Evolutionary conservation across 164 flowering plant species (phyloP).

Genomic region (Magnolia kwangsiensis): DNA sequence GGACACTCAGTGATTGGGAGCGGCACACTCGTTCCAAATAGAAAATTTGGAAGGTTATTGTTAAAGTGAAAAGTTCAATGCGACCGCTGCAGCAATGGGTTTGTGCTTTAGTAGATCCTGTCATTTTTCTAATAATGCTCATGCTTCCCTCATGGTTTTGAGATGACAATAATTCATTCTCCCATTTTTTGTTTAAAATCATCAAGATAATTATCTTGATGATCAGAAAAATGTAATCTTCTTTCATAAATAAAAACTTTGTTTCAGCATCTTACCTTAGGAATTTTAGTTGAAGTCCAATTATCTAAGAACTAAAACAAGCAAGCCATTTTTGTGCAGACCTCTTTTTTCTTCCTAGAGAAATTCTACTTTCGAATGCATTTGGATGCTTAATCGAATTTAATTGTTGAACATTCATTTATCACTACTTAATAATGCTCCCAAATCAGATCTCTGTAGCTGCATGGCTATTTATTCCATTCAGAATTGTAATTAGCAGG

Average conservation of each 20-base stretch:
- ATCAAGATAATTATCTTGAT: not conserved
- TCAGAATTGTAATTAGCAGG: no score
- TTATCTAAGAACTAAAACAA: no score
- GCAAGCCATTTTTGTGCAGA: no score
- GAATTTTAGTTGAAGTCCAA: no score
- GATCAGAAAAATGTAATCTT: not conserved
- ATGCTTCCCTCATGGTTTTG: not conserved
- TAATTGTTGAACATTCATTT: no score
- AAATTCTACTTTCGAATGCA: no score
- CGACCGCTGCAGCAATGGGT: conserved; percentile 91
- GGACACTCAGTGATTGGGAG: conserved; percentile 88
- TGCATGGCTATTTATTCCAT: no score
- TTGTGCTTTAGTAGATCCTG: conserved; percentile 31
- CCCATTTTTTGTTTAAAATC: not conserved
- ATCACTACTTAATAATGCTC: no score
- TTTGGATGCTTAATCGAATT: no score
- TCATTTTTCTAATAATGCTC: conserved; percentile 1
- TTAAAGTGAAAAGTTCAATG: conserved; percentile 82
- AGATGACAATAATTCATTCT: not conserved
- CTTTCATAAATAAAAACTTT: not conserved
- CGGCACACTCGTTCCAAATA: conserved; percentile 81
- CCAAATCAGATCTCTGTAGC: no score
- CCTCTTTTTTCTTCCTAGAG: no score
- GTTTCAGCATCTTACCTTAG: not conserved
- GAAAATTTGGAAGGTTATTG: conserved; percentile 79